Evolutionary conservation across 2,329 filamentous ascomycete species (phyloP).

Genomic region (Cladorrhinum sp.): DNA sequence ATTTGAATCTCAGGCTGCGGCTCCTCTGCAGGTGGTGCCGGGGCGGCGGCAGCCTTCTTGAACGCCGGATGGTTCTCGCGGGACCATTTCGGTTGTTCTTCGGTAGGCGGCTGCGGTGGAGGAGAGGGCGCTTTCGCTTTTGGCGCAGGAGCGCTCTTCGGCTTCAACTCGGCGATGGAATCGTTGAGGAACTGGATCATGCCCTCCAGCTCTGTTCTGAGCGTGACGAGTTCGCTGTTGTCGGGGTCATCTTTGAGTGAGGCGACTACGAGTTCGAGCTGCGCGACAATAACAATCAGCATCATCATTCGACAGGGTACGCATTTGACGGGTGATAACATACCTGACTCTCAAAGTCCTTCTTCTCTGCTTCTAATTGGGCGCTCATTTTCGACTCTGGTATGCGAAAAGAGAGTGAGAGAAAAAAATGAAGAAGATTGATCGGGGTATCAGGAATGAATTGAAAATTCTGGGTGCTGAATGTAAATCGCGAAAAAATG

Average conservation of each 20-base stretch:
- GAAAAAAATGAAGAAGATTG: neutral
- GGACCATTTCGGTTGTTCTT: constrained; percentile 67
- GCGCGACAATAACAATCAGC: neutral
- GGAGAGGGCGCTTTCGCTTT: constrained; percentile 37
- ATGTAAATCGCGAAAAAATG: neutral
- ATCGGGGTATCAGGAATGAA: neutral
- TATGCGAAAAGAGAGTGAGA: too few relatives aligned
- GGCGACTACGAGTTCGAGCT: constrained; percentile 75
- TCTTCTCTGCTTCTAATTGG: constrained; percentile 51
- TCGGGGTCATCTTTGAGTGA: constrained; percentile 78
- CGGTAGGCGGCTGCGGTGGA: constrained; percentile 40
- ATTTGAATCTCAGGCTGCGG: constrained; percentile 53
- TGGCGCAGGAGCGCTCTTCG: constrained; percentile 43
- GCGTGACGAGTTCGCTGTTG: constrained; percentile 71
- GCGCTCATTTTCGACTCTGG: constrained; percentile 35
- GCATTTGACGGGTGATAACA: constrained; percentile 17
- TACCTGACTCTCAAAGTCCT: constrained; percentile 57
- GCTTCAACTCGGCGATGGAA: constrained; percentile 76
- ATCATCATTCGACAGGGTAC: neutral
- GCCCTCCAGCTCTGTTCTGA: constrained; percentile 78
- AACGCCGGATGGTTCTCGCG: constrained; percentile 77
- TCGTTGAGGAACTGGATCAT: constrained; percentile 76
- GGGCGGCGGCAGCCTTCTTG: constrained; percentile 52
- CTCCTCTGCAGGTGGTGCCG: constrained; percentile 43
- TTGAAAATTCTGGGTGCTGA: constrained; percentile 26